phyloP scores from a whole-genome alignment of 1,139 yeast genomes.

The Hemisphaericaspora xylofermentans region DNA sequence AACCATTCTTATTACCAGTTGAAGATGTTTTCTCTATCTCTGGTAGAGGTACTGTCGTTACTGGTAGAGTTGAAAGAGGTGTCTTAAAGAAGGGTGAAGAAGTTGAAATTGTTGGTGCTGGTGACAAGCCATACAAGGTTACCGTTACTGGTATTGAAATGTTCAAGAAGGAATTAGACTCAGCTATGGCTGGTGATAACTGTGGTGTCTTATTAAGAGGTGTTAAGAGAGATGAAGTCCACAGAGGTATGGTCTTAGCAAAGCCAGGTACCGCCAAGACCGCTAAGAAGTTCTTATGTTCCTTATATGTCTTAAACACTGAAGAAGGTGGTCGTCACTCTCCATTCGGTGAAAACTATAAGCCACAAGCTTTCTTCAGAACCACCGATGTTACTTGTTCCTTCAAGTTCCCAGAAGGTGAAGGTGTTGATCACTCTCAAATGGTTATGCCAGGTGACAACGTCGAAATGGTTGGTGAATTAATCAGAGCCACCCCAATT shows the following conservation, averaged over 20 bases:
- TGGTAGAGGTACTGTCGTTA: slow-evolving; percentile 99
- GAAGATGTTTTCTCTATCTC: slow-evolving; percentile 98
- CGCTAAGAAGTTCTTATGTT: slow-evolving; percentile 91
- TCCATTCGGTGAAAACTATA: slow-evolving; percentile 94
- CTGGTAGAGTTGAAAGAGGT: slow-evolving; percentile 99
- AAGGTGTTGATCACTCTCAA: slow-evolving; percentile 77
- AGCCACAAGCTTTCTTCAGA: slow-evolving; percentile 96
- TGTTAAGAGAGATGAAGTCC: slow-evolving; percentile 93
- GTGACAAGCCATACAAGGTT: slow-evolving; percentile 84
- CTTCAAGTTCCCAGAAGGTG: slow-evolving; percentile 87
- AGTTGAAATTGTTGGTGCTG: slow-evolving; percentile 92
- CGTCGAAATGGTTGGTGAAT: slow-evolving; percentile 91
- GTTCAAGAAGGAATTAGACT: slow-evolving; percentile 98
- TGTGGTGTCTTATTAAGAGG: slow-evolving; percentile 98
- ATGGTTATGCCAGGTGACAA: slow-evolving; percentile 99
- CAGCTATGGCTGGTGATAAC: slow-evolving; percentile 98
- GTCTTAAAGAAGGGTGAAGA: slow-evolving; percentile 96
- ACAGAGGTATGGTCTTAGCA: slow-evolving; percentile 97
- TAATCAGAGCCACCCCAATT: slow-evolving; percentile 88
- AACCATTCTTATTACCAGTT: slow-evolving; percentile 95
- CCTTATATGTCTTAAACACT: slow-evolving; percentile 86
- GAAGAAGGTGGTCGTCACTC: slow-evolving; percentile 99
- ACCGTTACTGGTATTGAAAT: slow-evolving; percentile 98
- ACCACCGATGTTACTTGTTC: slow-evolving; percentile 95
- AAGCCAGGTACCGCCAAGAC: slow-evolving; percentile 92